Conservation (phyloP, 345 rosid species). For the Combretum micranthum region DNA sequence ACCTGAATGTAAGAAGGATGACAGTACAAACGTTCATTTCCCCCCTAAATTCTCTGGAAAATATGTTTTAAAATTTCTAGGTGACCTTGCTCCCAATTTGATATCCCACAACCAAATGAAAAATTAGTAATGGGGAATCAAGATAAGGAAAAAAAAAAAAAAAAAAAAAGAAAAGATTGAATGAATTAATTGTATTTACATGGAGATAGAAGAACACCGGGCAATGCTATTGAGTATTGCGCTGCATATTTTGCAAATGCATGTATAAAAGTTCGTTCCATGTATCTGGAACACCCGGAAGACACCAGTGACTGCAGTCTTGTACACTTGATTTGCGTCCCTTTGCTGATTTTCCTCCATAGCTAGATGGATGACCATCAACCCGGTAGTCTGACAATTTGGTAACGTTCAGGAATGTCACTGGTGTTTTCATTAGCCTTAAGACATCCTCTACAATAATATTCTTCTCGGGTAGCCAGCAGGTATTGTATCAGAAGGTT, state of each 20-base stretch:
- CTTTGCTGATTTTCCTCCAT: slow-evolving; percentile 41
- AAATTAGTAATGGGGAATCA: background rate
- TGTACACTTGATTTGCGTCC: slow-evolving; percentile 33
- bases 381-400: slow-evolving; percentile 53
- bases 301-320: slow-evolving; percentile 99
- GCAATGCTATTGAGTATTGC: background rate
- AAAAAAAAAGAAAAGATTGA: background rate
- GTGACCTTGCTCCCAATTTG: background rate
- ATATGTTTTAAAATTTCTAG: too few relatives aligned
- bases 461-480: slow-evolving; percentile 39
- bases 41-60: background rate
- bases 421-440: slow-evolving; percentile 63
- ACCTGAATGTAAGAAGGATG: too few relatives aligned
- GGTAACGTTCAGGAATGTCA: slow-evolving; percentile 54
- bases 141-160: background rate
- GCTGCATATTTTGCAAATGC: slow-evolving; percentile 5
- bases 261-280: slow-evolving; percentile 77
- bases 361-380: slow-evolving; percentile 72
- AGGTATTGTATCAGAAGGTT: slow-evolving; percentile 37
- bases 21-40: background rate
- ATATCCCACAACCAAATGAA: background rate
- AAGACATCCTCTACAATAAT: slow-evolving; percentile 43
- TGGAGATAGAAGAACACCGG: background rate
- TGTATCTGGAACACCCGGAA: slow-evolving; percentile 85
- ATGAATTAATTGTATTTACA: background rate